Base-by-base conservation (phyloP, 371 early-diverging fungal species). In the Lichtheimia ramosa region DNA sequence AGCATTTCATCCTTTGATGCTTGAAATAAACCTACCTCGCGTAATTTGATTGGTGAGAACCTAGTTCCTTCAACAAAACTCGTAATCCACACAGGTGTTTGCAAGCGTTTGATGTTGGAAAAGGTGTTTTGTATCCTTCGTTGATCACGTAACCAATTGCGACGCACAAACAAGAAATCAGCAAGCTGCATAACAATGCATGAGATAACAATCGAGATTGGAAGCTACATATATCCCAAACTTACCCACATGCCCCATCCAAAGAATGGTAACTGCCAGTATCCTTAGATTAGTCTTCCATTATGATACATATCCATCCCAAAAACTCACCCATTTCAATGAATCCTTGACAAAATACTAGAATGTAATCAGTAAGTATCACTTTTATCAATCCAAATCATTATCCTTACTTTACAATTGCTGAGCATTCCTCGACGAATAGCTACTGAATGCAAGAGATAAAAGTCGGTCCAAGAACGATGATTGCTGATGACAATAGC, bases 281-380 rank as follows among this genome's bases (percentile, higher is more conserved):
- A n/a, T n/a, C n/a, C 0, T n/a, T 27, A 2, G n/a, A 46, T 21
- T n/a, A 46, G n/a, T 6, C 46, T 16, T 46, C 21, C 16, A 7
- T n/a, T 46, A 6, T 46, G 13, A 25, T 48, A 51, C 15, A 15
- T 13, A 41, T 3, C 10, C 2, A 50, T 20, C 6, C 15, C 21
- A 13, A 20, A 20, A 24, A 14, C 58, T 70, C 75, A 86, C 86
- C 70, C 77, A 88, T 83, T 89, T 88, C 20, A 90, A 43, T 2
- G 83, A 83, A 64, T 89, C 87, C 63, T 91, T 91, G 20, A 86
- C 83, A 81, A 91, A 91, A 69, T 90, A 91, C 84, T 89, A 63
- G 18, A 18, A 2, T 21, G 49, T 27, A 18, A 23, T 5, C 25
- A 24, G 5, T 23, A 34, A 24, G 28, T 21, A 51, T 56, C 21